A percentile compares a stretch with the other conserved stretches of the same genome.
Evolutionary conservation across 345 rosid genomes (phyloP).

Genomic region (Nephelium lappaceum): DNA sequence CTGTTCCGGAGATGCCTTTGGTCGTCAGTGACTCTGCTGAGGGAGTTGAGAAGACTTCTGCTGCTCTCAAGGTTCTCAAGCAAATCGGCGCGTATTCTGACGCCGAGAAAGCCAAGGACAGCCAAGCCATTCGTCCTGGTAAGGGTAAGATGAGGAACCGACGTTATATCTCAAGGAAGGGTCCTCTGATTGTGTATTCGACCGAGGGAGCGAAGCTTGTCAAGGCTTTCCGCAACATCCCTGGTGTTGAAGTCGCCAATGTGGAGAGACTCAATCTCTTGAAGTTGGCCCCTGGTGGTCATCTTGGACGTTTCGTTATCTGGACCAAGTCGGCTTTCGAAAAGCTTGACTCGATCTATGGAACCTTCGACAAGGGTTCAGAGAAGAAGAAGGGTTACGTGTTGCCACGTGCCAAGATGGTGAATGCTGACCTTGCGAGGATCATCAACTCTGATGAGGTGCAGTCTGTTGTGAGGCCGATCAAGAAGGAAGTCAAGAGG

Average conservation of each 20-base stretch:
- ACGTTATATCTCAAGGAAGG: slow-evolving; percentile 83
- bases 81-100: slow-evolving; percentile 88
- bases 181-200: slow-evolving; percentile 85
- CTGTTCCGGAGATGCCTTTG: slow-evolving; percentile 88
- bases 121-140: slow-evolving; percentile 81
- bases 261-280: slow-evolving; percentile 80
- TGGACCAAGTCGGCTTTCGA: slow-evolving; percentile 98
- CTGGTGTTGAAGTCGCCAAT: slow-evolving; percentile 90
- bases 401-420: slow-evolving; percentile 88
- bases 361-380: slow-evolving; percentile 74
- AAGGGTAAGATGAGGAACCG: slow-evolving; percentile 94
- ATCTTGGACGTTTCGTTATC: slow-evolving; percentile 85
- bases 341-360: slow-evolving; percentile 87
- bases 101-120: slow-evolving; percentile 89
- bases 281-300: slow-evolving; percentile 98
- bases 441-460: slow-evolving; percentile 96
- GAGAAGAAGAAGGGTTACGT: slow-evolving; percentile 95
- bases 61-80: slow-evolving; percentile 78
- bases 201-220: slow-evolving; percentile 81
- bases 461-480: slow-evolving; percentile 86
- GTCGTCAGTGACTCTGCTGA: slow-evolving; percentile 76
- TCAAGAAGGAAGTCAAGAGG: slow-evolving; percentile 69
- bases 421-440: slow-evolving; percentile 91
- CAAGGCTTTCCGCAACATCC: slow-evolving; percentile 91
- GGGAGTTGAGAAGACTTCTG: slow-evolving; percentile 74